A percentile compares a stretch with the other conserved stretches of the same genome.
Conservation (phyloP, 768 basidiomycete genomes). For the Phylloporus arenicola region DNA sequence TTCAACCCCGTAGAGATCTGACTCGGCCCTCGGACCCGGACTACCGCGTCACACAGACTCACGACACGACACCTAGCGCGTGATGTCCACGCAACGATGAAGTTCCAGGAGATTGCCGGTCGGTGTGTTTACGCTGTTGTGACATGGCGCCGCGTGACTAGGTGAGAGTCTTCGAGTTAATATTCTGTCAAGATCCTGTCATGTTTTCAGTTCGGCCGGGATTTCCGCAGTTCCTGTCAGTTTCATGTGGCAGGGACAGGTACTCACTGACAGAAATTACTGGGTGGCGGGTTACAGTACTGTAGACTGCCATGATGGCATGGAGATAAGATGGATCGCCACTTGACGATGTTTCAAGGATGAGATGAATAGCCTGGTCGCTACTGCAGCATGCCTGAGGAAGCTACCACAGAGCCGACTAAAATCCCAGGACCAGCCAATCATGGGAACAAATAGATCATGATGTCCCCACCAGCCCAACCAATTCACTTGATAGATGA, state of each 20-base stretch:
- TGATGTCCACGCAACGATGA: slow-evolving; percentile 12
- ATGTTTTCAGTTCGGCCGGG: background rate
- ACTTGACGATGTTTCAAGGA: slow-evolving; percentile 10
- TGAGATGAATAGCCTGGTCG: background rate
- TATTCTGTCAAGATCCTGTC: background rate
- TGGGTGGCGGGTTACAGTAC: background rate
- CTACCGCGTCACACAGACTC: slow-evolving; percentile 1
- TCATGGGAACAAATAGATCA: slow-evolving; percentile 7
- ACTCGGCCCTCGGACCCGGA: slow-evolving; percentile 23
- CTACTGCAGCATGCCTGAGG: background rate
- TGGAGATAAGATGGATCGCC: slow-evolving; percentile 7
- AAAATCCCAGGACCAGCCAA: slow-evolving; percentile 12
- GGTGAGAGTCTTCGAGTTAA: background rate
- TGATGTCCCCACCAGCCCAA: background rate
- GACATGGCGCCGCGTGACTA: slow-evolving; percentile 3
- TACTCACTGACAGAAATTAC: background rate
- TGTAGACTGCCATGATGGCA: background rate
- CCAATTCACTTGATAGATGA: background rate
- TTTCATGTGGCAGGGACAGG: slow-evolving; percentile 1
- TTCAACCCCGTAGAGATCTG: slow-evolving; percentile 11
- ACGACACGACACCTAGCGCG: slow-evolving; percentile 8
- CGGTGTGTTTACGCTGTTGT: slow-evolving; percentile 1
- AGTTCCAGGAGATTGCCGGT: slow-evolving; percentile 7
- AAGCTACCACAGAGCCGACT: slow-evolving; percentile 9
- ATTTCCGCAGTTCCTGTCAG: background rate